Conservation (phyloP, 108 stramenopile species). For the Cyclotella cryptica region DNA sequence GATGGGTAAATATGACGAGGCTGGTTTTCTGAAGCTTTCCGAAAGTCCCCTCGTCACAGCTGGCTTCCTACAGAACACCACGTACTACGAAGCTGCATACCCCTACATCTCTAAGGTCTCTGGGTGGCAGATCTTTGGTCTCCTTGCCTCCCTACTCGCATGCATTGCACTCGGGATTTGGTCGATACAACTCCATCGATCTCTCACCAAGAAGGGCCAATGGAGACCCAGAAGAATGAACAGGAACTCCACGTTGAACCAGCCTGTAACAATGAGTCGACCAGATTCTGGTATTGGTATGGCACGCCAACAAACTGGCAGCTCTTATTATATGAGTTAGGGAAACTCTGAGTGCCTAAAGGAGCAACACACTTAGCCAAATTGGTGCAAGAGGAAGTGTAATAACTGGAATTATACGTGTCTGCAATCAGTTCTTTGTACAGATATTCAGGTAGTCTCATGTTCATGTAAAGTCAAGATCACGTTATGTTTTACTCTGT, state of each 20-base stretch:
- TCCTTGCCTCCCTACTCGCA: conserved; percentile 25
- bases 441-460: background rate
- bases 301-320: background rate
- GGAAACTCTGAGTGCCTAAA: background rate
- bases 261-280: conserved; percentile 2
- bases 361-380: background rate
- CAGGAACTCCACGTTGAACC: background rate
- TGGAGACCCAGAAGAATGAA: conserved; percentile 43
- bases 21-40: conserved; percentile 59
- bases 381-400: background rate
- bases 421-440: conserved; percentile 5
- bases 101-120: conserved; percentile 35
- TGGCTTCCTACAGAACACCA: background rate
- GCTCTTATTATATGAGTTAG: conserved; percentile 21
- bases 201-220: conserved; percentile 37
- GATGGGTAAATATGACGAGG: conserved; percentile 76
- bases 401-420: background rate
- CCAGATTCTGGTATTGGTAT: conserved; percentile 31
- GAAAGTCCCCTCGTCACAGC: conserved; percentile 21
- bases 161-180: conserved; percentile 20
- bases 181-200: conserved; percentile 33
- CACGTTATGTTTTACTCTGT: background rate
- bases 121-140: conserved; percentile 33
- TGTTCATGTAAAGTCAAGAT: background rate
- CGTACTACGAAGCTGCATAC: conserved; percentile 13